Base-by-base conservation (phyloP, 257 asterid genomes). In the Capsicum rhomboideum region DNA sequence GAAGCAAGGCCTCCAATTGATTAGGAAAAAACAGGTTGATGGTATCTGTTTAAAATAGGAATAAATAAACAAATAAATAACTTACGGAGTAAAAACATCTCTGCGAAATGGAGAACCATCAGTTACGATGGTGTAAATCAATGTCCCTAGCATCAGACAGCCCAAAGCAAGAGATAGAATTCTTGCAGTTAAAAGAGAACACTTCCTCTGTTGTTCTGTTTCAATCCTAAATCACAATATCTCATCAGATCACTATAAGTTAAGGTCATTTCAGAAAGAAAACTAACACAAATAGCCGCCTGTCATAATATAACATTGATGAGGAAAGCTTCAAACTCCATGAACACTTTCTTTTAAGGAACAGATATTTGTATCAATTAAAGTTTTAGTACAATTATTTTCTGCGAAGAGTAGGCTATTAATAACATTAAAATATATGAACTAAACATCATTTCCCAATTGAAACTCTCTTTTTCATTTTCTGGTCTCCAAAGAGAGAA, bases 71-170 rank as follows among this genome's bases (percentile, higher is more conserved):
- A 82, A 78, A 84, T 18, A 20, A 75, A 86, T 46, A 61, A 86
- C 98, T 92, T 84, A 94, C 99, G 96, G 97, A 71, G 95, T 92
- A 18, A 90, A 85, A 85, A 90, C 8, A 49, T 87, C 97, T 84
- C 2, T 72, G 88, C 93, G 94, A 86, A 94, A 95, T 29, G 99
- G 99, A 80, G 97, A 90, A 72, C 99, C 98, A 88, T 90, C 94
- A 2, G 91, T 91, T 54, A 66, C 87, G 77, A 92, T 85, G 67
- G 94, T 91, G 85, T 95, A 94, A 79, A 87, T 59, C 87, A 95
- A 85, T 21, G 93, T 88, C 83, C 90, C 97, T 72, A 95, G 86
- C 98, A 95, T 94, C 85, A 94, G 82, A 88, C 89, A 91, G 34
- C 98, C 95, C 93, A 95, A 84, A 75, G 86, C 80, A 79, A 89